A percentile compares a stretch with the other conserved stretches of the same genome.
These are phyloP conservation scores for Allodekkera sacchari DNA, from an alignment of 805 yeast genomes.

Conservation along the genomic window DNA sequence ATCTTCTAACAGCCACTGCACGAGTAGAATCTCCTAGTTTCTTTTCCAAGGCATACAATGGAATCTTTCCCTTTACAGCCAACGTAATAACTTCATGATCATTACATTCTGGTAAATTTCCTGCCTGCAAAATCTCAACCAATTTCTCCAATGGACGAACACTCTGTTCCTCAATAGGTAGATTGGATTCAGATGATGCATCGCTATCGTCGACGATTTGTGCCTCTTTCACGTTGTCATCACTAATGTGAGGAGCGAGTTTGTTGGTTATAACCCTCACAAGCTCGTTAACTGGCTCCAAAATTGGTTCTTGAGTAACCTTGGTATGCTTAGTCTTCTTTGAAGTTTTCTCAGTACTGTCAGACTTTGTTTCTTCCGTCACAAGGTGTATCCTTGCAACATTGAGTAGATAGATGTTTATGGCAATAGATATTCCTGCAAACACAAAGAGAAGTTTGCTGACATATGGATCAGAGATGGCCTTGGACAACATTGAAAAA, in stretches of 20 bases:
- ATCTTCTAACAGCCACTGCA: slow-evolving; percentile 90
- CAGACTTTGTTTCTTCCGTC: background rate
- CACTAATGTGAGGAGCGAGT: background rate
- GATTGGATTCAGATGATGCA: slow-evolving; percentile 13
- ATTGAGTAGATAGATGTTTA: slow-evolving; percentile 78
- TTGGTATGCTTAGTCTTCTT: too few relatives aligned
- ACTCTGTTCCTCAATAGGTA: slow-evolving; percentile 6
- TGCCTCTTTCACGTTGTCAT: slow-evolving; percentile 26
- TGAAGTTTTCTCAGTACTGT: background rate
- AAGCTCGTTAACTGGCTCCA: too few relatives aligned
- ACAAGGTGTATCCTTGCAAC: slow-evolving; percentile 62
- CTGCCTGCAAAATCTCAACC: slow-evolving; percentile 54
- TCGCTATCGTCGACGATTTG: slow-evolving; percentile 25
- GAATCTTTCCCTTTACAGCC: slow-evolving; percentile 69
- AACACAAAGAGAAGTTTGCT: slow-evolving; percentile 69
- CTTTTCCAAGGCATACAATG: slow-evolving; percentile 90
- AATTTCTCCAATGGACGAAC: slow-evolving; percentile 56
- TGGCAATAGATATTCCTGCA: slow-evolving; percentile 65
- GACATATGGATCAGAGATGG: slow-evolving; percentile 72
- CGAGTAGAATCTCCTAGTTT: slow-evolving; percentile 82
- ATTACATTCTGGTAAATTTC: slow-evolving; percentile 49
- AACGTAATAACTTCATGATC: slow-evolving; percentile 70
- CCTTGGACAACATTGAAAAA: slow-evolving; percentile 49
- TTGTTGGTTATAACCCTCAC: too few relatives aligned
- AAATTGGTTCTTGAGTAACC: too few relatives aligned